Conservation (phyloP, 352 stramenopile species). For the Pythium coloratum region DNA sequence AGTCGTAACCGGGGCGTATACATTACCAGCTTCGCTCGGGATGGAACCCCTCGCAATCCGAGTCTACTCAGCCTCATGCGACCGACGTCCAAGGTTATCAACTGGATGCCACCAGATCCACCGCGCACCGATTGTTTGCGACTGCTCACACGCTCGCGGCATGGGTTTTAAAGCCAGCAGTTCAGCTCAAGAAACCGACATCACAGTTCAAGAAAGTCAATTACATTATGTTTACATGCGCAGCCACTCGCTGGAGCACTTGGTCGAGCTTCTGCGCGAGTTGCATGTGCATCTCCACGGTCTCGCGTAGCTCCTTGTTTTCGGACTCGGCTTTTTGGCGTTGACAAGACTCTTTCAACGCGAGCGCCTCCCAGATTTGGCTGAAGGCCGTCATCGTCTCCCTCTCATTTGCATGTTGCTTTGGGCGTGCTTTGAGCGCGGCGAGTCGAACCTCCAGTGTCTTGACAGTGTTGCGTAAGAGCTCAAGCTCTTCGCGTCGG, state of each 20-base stretch:
- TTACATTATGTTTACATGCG: background rate
- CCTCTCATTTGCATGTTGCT: background rate
- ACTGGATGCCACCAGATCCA: background rate
- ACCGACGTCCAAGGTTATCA: background rate
- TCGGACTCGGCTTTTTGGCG: background rate
- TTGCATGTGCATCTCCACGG: background rate
- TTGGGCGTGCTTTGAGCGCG: background rate
- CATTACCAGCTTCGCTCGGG: constrained; percentile 10
- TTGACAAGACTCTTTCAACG: background rate
- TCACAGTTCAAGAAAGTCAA: no score
- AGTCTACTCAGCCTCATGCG: background rate
- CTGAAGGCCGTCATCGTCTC: background rate
- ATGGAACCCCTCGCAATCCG: background rate
- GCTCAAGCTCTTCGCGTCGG: background rate
- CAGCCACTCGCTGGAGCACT: background rate
- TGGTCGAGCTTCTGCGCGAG: background rate
- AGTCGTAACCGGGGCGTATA: background rate
- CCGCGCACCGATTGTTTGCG: background rate
- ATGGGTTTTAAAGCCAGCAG: background rate
- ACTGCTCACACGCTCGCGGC: background rate
- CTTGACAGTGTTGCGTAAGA: background rate
- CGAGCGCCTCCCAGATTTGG: background rate
- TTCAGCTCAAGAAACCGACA: no score
- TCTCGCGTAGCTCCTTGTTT: background rate
- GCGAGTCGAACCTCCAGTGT: background rate